Evolutionary conservation across 345 rosid species (phyloP).

Genomic region (Leavenworthia alabamica): DNA sequence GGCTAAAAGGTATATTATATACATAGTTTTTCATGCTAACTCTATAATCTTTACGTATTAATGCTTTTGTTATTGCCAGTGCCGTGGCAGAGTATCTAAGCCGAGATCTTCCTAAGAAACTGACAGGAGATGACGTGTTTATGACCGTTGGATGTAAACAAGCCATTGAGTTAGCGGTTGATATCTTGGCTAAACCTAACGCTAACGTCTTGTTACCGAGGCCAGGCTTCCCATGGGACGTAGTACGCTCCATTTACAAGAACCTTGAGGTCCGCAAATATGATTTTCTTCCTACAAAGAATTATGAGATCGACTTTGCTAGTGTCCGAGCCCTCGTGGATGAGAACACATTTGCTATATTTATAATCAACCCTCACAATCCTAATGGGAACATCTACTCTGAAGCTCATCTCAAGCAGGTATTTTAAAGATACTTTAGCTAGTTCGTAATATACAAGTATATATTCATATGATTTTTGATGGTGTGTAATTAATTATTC

Average conservation of each 20-base stretch:
- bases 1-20: conserved; percentile 38
- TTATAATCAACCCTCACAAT: conserved; percentile 40
- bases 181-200: conserved; percentile 37
- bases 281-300: conserved; percentile 37
- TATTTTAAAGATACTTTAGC: background rate
- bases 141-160: conserved; percentile 46
- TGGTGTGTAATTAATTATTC: background rate
- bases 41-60: background rate
- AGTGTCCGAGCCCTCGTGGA: conserved; percentile 38
- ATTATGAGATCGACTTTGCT: conserved; percentile 52
- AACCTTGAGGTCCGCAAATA: conserved; percentile 37
- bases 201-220: conserved; percentile 38
- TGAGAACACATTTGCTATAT: conserved; percentile 45
- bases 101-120: conserved; percentile 33
- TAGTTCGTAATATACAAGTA: background rate
- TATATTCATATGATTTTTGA: background rate
- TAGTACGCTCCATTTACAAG: conserved; percentile 14
- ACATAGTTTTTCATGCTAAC: background rate
- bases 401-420: conserved; percentile 35
- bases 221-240: conserved; percentile 37
- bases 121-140: conserved; percentile 44
- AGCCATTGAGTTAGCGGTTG: conserved; percentile 41
- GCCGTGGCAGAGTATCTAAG: conserved; percentile 44
- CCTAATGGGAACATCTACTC: conserved; percentile 34
- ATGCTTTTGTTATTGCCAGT: conserved; percentile 14